Conservation (phyloP, 306 rosid genomes). For the Quercus alba region DNA sequence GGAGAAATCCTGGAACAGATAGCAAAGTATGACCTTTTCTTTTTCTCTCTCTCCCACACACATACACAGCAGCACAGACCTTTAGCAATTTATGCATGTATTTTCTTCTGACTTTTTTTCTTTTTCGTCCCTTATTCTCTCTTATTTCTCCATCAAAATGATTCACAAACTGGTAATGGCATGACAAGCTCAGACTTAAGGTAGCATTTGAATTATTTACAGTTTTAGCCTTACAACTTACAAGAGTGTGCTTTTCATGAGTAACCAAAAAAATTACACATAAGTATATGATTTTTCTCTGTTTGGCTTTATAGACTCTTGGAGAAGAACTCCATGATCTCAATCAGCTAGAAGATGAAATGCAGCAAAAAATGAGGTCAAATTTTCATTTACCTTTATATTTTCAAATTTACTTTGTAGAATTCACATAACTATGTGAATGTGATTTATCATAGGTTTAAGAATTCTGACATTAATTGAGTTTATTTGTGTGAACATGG, state of each 20-base stretch:
- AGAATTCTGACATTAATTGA: too few species aligned
- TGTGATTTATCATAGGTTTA: too few species aligned
- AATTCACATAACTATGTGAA: not conserved
- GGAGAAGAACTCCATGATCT: not conserved
- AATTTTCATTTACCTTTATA: not conserved
- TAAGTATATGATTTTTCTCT: too few species aligned
- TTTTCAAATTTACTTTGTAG: not conserved
- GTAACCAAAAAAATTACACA: too few species aligned
- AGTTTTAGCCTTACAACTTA: not conserved
- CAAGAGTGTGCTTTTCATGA: not conserved
- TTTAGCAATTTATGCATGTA: too few species aligned
- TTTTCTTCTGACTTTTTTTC: too few species aligned
- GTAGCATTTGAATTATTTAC: not conserved
- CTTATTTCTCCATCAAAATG: not conserved
- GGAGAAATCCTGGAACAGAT: too few species aligned
- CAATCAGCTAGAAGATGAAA: not conserved
- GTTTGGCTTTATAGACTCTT: not conserved
- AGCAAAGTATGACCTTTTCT: too few species aligned
- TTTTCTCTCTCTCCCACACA: too few species aligned
- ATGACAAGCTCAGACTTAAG: not conserved
- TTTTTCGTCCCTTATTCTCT: not conserved
- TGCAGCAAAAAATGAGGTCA: not conserved
- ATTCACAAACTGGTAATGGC: not conserved
- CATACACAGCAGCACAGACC: too few species aligned
- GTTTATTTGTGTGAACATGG: too few species aligned